Percentiles rank a stretch among this genome's conserved stretches.
Conservation (phyloP, 2,329 filamentous ascomycete species). For the Arthrobotrys iridis region DNA sequence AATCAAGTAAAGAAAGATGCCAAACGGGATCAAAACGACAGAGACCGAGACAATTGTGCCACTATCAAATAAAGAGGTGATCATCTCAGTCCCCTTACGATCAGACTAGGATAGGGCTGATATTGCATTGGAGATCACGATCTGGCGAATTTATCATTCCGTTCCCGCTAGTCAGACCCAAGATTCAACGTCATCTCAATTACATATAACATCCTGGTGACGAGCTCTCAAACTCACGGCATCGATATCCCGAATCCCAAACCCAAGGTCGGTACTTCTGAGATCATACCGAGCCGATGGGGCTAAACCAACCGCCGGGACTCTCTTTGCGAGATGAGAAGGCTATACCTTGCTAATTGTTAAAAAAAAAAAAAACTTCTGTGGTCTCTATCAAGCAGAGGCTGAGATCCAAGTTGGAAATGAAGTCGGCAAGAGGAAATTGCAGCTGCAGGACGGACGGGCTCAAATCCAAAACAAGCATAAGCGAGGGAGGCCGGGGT, state of each 20-base stretch:
- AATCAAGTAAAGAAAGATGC: background rate
- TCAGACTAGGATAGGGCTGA: constrained; percentile 37
- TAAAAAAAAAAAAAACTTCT: background rate
- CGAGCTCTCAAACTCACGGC: constrained; percentile 25
- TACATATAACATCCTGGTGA: constrained; percentile 39
- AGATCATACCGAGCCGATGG: constrained; percentile 12
- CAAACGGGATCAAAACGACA: background rate
- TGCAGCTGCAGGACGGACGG: constrained; percentile 50
- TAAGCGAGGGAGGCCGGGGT: constrained; percentile 42
- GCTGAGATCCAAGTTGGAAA: constrained; percentile 43
- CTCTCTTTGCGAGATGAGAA: constrained; percentile 3
- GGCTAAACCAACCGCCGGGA: constrained; percentile 15
- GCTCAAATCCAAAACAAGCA: constrained; percentile 54
- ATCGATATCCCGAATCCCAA: constrained; percentile 18
- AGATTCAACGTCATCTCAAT: constrained; percentile 36
- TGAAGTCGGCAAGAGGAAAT: constrained; percentile 53
- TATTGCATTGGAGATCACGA: constrained; percentile 34
- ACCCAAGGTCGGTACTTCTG: constrained; percentile 15
- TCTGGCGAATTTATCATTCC: constrained; percentile 25
- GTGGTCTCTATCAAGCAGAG: constrained; percentile 23
- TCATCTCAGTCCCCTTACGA: background rate
- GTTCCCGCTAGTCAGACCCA: constrained; percentile 33
- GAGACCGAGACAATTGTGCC: too few species aligned
- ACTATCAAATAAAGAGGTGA: too few species aligned
- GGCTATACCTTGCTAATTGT: background rate